These are phyloP conservation scores for Acer negundo DNA, from an alignment of 345 rosid species.

Conservation along the genomic window DNA sequence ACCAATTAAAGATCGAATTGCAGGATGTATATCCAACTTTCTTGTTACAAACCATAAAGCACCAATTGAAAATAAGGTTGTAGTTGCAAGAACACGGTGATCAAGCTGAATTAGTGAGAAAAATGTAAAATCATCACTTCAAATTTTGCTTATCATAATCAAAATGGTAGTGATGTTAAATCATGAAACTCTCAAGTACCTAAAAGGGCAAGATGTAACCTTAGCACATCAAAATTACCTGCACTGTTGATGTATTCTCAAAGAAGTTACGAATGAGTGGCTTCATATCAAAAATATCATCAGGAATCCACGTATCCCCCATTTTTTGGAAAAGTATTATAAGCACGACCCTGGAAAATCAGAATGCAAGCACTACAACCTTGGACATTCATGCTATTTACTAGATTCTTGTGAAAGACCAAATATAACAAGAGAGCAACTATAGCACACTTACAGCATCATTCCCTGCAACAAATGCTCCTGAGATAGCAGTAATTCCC, in stretches of 20 bases:
- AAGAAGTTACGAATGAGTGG: conserved; percentile 88
- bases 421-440: neutral
- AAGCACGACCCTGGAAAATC: conserved; percentile 70
- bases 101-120: conserved; percentile 53
- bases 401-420: conserved; percentile 2
- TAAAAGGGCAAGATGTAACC: neutral
- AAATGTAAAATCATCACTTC: neutral
- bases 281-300: conserved; percentile 70
- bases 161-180: neutral
- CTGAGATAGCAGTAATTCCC: conserved; percentile 85
- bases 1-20: conserved; percentile 69
- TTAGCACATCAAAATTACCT: conserved; percentile 46
- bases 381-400: neutral
- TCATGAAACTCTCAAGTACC: neutral
- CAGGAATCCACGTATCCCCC: conserved; percentile 94
- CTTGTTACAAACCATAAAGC: conserved; percentile 79
- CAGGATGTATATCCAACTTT: conserved; percentile 88
- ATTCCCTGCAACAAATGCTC: conserved; percentile 97
- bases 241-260: conserved; percentile 87
- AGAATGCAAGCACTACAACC: conserved; percentile 2
- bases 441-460: conserved; percentile 72
- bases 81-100: conserved; percentile 87
- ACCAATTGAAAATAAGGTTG: conserved; percentile 56
- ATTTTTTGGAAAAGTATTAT: conserved; percentile 89
- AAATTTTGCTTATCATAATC: neutral